Evolutionary conservation across 345 rosid genomes (phyloP).

Genomic region (Citrus trifoliata): DNA sequence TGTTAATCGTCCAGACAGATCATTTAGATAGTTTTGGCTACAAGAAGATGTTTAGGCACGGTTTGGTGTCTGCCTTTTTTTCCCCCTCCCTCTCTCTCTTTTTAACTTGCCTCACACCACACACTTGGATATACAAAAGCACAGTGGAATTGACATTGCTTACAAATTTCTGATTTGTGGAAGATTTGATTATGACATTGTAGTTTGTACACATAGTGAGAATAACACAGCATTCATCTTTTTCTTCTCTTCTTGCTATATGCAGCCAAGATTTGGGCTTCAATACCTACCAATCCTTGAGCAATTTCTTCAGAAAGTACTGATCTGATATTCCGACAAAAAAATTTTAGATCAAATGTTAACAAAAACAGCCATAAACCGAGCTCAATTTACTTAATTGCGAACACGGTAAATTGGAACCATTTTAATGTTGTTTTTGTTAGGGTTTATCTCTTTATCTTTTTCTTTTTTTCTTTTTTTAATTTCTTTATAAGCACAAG

Average conservation of each 20-base stretch:
- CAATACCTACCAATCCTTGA: not conserved
- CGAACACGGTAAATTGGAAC: too few species aligned
- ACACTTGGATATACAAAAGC: not conserved
- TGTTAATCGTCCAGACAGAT: not conserved
- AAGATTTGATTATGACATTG: not conserved
- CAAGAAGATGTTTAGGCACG: not conserved
- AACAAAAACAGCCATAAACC: too few species aligned
- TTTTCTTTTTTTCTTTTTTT: too few species aligned
- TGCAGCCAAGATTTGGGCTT: not conserved
- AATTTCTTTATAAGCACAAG: too few species aligned
- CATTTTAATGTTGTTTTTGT: too few species aligned
- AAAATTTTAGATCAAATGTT: too few species aligned
- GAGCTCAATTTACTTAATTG: too few species aligned
- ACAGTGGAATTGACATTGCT: not conserved
- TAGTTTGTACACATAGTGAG: slow-evolving; percentile 2
- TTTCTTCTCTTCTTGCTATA: not conserved
- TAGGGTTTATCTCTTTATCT: too few species aligned
- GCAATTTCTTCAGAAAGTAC: not conserved
- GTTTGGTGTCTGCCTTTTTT: too few species aligned
- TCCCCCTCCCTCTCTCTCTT: not conserved
- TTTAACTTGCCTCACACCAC: slow-evolving; percentile 4
- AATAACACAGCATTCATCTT: not conserved
- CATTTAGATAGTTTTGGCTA: not conserved
- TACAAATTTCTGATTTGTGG: slow-evolving; percentile 9
- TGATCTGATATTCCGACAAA: too few species aligned